These are phyloP conservation scores for Phialophora macrospora DNA, from an alignment of 2,329 filamentous ascomycete genomes.

Conservation along the genomic window DNA sequence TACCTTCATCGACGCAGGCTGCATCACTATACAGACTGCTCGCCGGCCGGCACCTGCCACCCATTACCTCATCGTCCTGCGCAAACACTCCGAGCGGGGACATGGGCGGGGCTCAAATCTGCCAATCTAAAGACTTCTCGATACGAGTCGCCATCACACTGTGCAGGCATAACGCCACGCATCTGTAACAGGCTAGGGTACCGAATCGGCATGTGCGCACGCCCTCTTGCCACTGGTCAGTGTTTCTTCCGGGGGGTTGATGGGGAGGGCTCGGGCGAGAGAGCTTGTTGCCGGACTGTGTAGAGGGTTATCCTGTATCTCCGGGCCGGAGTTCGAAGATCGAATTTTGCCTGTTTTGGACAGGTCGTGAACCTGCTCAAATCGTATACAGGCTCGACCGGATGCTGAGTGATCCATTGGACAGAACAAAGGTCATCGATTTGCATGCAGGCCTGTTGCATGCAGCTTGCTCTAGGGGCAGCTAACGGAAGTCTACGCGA, in stretches of 20 bases:
- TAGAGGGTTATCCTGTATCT: neutral
- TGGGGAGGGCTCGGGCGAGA: neutral
- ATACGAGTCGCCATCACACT: neutral
- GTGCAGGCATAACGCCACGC: neutral
- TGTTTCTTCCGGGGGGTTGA: neutral
- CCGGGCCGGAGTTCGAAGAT: neutral
- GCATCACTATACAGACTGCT: neutral
- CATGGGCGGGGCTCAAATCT: neutral
- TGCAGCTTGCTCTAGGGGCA: neutral
- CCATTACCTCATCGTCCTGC: neutral
- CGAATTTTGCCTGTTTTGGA: slow-evolving; percentile 1
- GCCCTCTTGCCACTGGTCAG: neutral
- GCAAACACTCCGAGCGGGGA: neutral
- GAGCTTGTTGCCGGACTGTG: neutral
- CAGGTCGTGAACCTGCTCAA: neutral
- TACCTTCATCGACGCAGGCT: neutral
- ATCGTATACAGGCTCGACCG: too few species aligned
- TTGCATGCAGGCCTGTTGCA: neutral
- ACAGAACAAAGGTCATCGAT: neutral
- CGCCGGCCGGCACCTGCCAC: too few species aligned
- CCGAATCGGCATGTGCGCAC: neutral
- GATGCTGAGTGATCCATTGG: neutral
- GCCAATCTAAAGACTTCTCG: neutral
- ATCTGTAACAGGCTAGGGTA: neutral
- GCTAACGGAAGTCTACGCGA: neutral